Evolutionary conservation across 2,329 filamentous ascomycete species (phyloP), one percentile per base, ranked within the genome.

Genomic region (Aphanocladium album): DNA sequence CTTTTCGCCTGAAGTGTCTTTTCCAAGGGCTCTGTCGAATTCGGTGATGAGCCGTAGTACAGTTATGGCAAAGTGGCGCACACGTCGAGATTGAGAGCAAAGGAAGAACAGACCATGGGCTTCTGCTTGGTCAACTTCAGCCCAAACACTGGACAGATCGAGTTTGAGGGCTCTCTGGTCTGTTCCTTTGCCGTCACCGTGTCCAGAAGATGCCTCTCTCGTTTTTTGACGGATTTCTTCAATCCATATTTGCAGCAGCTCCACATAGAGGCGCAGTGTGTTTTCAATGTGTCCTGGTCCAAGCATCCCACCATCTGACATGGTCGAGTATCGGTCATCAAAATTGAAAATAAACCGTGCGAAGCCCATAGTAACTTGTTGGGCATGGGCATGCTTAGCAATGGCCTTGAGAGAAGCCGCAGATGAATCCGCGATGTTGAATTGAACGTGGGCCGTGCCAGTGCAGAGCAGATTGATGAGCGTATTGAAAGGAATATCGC

Each of bases 331-430:
- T 25, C 93, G 87, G 66, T 96, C 93, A 72, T 99, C 96, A 72
- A 98, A 99, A 67, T 95, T 96, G 78, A 99, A 99, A 57, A 99
- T 99, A 74, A 98, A 99, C 27, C 93, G 84, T 41, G 95, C 91
- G 74, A 99, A 99, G 0, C 95, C 93, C 74, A 96, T 96, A 0
- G 93, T 96, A 3, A 99, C 95, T 72, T 95, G 90, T 67, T 99
- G 92, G 0, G 95, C 93, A 74, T 96, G 90, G 8, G 89, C 90
- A 69, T 99, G 95, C 35, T 90, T 84, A 12, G 96, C 95, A 68
- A 99, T 99, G 0, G 93, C 93, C 72, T 97, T 98, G 17, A 99
- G 76, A 1, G 95, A 97, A 66, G 93, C 89, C 3, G 92, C 90
- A 1, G 96, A 98, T 0, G 95, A 97, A 47, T 86, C 84, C 1